Base-by-base conservation (phyloP, 345 rosid genomes). In the Firmiana major region DNA sequence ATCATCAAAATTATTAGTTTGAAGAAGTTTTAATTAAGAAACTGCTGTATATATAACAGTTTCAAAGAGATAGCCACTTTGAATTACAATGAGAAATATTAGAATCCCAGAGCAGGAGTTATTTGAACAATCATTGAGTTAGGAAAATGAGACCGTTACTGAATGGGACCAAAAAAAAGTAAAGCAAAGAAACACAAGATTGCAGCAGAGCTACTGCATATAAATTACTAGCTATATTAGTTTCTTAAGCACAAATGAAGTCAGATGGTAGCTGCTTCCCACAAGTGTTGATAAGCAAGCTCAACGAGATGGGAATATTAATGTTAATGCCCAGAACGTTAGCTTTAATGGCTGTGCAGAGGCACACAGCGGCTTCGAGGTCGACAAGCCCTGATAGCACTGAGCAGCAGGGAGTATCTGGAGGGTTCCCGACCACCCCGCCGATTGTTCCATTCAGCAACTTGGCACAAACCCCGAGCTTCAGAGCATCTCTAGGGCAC, bases 261-360 rank as follows among this genome's bases (percentile, higher is more conserved):
- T 84, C 90, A 71, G 97, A 89, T 8, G 97, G 94, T n/a, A 90
- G 89, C 48, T 79, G 71, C 84, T 87, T 90, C 71, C 94, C 94
- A 48, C 94, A 92, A 57, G 90, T 86, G 82, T 84, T 92, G 68
- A 92, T 77, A 45, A 90, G 92, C 84, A 90, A 85, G 81, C 90
- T 92, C 75, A 92, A 75, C 0, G 93, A 87, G 45, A 90, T 84
- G 13, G 93, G 92, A 40, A 88, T 86, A 40, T 90, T 71, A 55
- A 92, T 84, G 81, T 89, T 82, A 72, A 88, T 87, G 51, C 94
- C 92, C 1, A 89, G 87, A 63, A 89, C 65, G 75, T 90, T 87
- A 75, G 95, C 95, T 79, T 88, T 90, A 77, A 90, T 89, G 80
- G 92, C 93, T 19, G 92, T 90, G 81, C 94, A 90, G 69, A 90